Evolutionary conservation across 148 eudicot genomes (phyloP), one percentile per base, ranked within the genome.

Genomic region (Selenicereus undatus): DNA sequence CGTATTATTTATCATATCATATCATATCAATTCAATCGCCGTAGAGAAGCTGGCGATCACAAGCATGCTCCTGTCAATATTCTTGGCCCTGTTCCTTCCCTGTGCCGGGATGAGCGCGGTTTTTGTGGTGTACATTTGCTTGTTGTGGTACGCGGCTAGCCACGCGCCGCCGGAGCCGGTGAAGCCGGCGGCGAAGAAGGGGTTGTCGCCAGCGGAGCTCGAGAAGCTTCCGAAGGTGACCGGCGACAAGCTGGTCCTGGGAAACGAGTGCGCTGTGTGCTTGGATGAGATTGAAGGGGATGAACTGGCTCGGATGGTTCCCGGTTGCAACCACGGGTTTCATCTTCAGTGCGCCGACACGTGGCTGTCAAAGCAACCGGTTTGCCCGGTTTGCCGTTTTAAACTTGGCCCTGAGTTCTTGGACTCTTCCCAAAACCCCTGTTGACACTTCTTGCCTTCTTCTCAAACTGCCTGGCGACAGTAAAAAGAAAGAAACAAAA

Each of bases 311-410:
- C 80, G 99, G 71, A 42, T 92, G 88, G 85, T 96, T 27, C 99
- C 99, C 65, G 98, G 98, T 79, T 96, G 99, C 79, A 96, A 93
- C 75, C 99, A 96, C 78, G 99, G 99, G 74, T 96, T 96, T 56
- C 99, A 96, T 75, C 77, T 93, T 5, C 64, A 83, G 22, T 96
- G 99, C 60, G 98, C 93, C 13, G 99, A 96, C 74, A 88, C 93
- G 2, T 96, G 99, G 99, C 89, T 96, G 0, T 76, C 92, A 0
- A 88, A 84, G 78, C 85, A 93, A 84, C 77, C 92, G 18, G 89
- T 89, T 84, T 96, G 99, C 69, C 99, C 99, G n/a, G 88, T 96
- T 83, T 96, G 99, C 18, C 76, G 99, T 42, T 81, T 88, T 54
- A 85, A 88, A 75, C 90, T 96, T 54, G 90, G 81, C 45, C 91